These are phyloP conservation scores for Globisporangium spinosum DNA, from an alignment of 352 stramenopile genomes.

Conservation along the genomic window DNA sequence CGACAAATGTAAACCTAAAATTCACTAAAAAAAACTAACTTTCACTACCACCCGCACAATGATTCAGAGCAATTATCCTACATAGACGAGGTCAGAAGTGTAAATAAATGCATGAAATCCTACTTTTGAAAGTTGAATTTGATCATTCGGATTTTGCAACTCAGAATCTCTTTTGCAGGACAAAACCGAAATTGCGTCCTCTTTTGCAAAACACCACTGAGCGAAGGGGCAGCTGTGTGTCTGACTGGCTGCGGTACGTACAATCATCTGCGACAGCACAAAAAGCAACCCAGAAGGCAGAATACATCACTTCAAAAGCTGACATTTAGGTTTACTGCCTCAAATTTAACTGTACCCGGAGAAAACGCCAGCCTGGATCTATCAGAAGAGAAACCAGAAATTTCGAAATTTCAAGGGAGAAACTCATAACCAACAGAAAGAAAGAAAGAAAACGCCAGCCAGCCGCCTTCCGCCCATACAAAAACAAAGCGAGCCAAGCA, in stretches of 20 bases:
- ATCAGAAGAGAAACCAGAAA: background rate
- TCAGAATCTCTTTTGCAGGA: too few species aligned
- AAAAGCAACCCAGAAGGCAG: background rate
- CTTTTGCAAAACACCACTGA: background rate
- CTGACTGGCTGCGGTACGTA: conserved; percentile 8
- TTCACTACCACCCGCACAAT: too few species aligned
- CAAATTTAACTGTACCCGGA: background rate
- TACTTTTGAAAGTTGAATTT: too few species aligned
- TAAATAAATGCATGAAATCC: too few species aligned
- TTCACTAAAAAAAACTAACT: too few species aligned
- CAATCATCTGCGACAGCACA: background rate
- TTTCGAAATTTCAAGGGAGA: background rate
- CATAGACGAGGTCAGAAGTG: too few species aligned
- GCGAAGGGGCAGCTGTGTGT: background rate
- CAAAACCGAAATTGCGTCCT: too few species aligned
- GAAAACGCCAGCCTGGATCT: background rate
- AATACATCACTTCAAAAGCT: background rate
- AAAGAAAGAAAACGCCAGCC: conserved; percentile 10
- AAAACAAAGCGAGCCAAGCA: conserved; percentile 9
- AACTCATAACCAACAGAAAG: background rate
- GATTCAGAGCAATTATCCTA: too few species aligned
- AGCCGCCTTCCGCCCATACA: background rate
- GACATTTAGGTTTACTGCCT: background rate
- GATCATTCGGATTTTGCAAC: too few species aligned
- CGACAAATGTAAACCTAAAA: too few species aligned